phyloP scores from a whole-genome alignment of 352 stramenopile species.

The Pythium utonaiense region DNA sequence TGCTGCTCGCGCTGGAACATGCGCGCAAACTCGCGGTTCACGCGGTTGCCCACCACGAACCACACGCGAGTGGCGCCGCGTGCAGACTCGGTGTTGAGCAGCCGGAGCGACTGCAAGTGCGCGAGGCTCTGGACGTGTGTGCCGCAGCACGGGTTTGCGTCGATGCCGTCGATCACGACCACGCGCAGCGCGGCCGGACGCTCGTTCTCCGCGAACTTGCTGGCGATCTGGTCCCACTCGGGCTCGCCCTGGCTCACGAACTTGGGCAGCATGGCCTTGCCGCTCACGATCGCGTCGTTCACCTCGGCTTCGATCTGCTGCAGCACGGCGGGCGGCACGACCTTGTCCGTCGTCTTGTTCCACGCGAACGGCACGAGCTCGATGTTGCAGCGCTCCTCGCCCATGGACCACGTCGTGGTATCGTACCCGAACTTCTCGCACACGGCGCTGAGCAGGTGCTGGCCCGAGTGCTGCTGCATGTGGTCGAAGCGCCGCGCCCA shows the following conservation, averaged over 20 bases:
- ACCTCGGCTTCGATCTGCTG: conserved; percentile 63
- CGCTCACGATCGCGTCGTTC: conserved; percentile 70
- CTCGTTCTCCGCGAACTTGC: conserved; percentile 52
- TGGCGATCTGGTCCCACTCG: conserved; percentile 54
- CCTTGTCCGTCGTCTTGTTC: conserved; percentile 37
- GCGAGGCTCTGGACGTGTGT: conserved; percentile 78
- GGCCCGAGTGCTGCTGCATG: conserved; percentile 89
- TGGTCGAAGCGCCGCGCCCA: conserved; percentile 81
- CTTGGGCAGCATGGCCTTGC: conserved; percentile 50
- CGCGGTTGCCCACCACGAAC: conserved; percentile 81
- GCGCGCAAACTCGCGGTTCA: conserved; percentile 71
- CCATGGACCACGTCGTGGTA: conserved; percentile 80
- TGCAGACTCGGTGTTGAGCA: conserved; percentile 71
- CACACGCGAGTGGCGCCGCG: conserved; percentile 67
- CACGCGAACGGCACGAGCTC: conserved; percentile 55
- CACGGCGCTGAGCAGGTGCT: conserved; percentile 87
- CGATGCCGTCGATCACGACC: conserved; percentile 79
- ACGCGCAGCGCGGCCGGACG: conserved; percentile 72
- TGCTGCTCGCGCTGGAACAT: conserved; percentile 66
- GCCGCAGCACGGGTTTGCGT: conserved; percentile 86
- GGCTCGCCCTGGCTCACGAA: conserved; percentile 50
- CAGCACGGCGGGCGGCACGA: conserved; percentile 37
- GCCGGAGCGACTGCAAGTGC: conserved; percentile 69
- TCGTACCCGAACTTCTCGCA: conserved; percentile 67
- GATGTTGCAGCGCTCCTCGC: conserved; percentile 71